phyloP scores from a whole-genome alignment of 1,284 basidiomycete genomes.

The Ceratobasidium sp. region DNA sequence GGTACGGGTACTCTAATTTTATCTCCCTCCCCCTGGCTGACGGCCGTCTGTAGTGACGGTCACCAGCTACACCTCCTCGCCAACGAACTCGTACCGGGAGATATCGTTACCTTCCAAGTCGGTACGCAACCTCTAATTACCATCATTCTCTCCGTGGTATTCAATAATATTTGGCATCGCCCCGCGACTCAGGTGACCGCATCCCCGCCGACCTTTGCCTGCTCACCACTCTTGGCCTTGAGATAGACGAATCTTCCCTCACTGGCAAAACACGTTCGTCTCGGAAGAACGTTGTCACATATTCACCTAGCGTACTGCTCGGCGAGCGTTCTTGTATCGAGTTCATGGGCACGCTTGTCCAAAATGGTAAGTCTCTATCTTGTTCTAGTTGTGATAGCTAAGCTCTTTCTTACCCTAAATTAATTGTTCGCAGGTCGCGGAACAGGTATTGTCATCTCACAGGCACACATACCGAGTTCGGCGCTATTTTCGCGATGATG shows the following conservation, averaged over 20 bases:
- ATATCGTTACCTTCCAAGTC: conserved; percentile 88
- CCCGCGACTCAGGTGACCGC: conserved; percentile 74
- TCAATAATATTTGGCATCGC: conserved; percentile 44
- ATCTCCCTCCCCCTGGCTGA: not conserved
- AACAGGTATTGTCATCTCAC: conserved; percentile 89
- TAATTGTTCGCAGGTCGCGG: conserved; percentile 71
- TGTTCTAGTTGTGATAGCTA: conserved; percentile 31
- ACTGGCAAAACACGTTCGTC: conserved; percentile 93
- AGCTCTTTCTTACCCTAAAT: conserved; percentile 26
- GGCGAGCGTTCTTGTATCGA: conserved; percentile 91
- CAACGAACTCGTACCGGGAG: conserved; percentile 94
- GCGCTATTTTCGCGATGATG: conserved; percentile 98
- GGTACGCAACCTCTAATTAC: conserved; percentile 94
- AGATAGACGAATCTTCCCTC: conserved; percentile 94
- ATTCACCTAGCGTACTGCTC: conserved; percentile 73
- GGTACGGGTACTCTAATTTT: conserved; percentile 57
- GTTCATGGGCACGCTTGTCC: conserved; percentile 97
- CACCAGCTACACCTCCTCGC: conserved; percentile 83
- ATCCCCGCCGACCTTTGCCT: conserved; percentile 94
- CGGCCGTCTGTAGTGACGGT: conserved; percentile 64
- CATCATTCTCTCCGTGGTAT: no score
- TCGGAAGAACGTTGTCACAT: conserved; percentile 72
- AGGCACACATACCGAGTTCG: conserved; percentile 91
- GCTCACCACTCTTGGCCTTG: conserved; percentile 79
- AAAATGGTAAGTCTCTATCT: conserved; percentile 69